A percentile compares a stretch with the other conserved stretches of the same genome.
These are phyloP conservation scores for Xylaria sp. DNA, from an alignment of 2,329 filamentous ascomycete genomes.

Conservation along the genomic window DNA sequence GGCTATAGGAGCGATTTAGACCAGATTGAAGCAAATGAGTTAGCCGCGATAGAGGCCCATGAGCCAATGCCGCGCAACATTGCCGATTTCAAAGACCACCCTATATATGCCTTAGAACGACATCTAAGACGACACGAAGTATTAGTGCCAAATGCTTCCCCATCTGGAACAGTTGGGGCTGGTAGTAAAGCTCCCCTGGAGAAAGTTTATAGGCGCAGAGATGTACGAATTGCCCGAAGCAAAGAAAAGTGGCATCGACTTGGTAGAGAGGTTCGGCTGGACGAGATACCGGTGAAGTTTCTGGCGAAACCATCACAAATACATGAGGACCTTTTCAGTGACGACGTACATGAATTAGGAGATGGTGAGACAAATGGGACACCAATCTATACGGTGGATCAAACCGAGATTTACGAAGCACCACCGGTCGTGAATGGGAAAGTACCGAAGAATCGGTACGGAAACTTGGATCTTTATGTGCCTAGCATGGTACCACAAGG, in stretches of 20 bases:
- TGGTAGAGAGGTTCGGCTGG: constrained; percentile 80
- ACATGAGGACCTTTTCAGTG: constrained; percentile 53
- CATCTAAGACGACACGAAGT: constrained; percentile 88
- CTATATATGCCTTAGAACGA: constrained; percentile 83
- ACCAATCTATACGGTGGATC: constrained; percentile 69
- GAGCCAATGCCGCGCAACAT: constrained; percentile 90
- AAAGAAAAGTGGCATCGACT: constrained; percentile 92
- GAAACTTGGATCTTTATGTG: constrained; percentile 94
- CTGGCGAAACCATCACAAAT: constrained; percentile 62
- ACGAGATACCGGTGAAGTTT: constrained; percentile 86
- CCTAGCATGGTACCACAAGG: constrained; percentile 89
- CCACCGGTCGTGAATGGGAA: constrained; percentile 79
- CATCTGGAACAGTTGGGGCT: constrained; percentile 81
- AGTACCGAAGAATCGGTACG: constrained; percentile 91
- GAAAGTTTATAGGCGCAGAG: constrained; percentile 81
- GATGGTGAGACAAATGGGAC: constrained; percentile 60
- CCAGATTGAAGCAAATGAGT: constrained; percentile 83
- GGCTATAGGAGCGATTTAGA: constrained; percentile 72
- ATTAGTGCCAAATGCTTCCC: constrained; percentile 74
- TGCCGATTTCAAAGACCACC: constrained; percentile 88
- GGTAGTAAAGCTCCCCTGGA: constrained; percentile 74
- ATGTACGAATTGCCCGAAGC: constrained; percentile 82
- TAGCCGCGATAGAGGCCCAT: constrained; percentile 74
- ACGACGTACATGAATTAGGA: constrained; percentile 52
- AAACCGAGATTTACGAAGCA: constrained; percentile 79